A percentile compares a stretch with the other conserved stretches of the same genome.
Conservation (phyloP, 164 flowering plant genomes). For the Dillenia turbinata region DNA sequence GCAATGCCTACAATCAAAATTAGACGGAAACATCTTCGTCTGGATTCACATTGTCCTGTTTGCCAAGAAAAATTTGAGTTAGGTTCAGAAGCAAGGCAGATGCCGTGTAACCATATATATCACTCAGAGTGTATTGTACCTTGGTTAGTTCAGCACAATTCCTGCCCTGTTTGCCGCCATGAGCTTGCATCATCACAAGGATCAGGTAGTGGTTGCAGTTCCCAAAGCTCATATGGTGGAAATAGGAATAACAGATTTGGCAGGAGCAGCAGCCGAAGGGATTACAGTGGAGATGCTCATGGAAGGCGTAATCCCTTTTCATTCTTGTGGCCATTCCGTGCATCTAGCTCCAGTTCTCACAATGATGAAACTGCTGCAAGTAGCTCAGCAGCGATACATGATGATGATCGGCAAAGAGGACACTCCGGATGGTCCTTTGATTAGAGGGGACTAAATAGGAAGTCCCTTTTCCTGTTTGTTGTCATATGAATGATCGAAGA, state of each 20-base stretch:
- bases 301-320: conserved; percentile 65
- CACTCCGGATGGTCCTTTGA: conserved; percentile 65
- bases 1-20: conserved; percentile 80
- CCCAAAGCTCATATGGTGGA: conserved; percentile 25
- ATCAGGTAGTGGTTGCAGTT: conserved; percentile 20
- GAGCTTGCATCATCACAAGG: conserved; percentile 50
- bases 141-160: conserved; percentile 79
- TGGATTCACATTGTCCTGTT: conserved; percentile 75
- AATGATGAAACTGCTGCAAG: conserved; percentile 37
- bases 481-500: too few relatives aligned
- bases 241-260: conserved; percentile 24
- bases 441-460: conserved; percentile 2
- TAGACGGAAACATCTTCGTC: conserved; percentile 58
- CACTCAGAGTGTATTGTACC: conserved; percentile 85
- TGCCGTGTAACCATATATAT: conserved; percentile 81
- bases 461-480: too few relatives aligned
- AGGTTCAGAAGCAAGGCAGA: conserved; percentile 65
- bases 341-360: conserved; percentile 42
- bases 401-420: conserved; percentile 35
- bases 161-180: conserved; percentile 91
- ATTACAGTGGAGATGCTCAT: conserved; percentile 22
- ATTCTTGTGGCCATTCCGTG: conserved; percentile 72
- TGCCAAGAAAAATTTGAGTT: conserved; percentile 77
- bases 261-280: conserved; percentile 24
- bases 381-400: conserved; percentile 32